Percentiles rank a stretch among this genome's conserved stretches.
These are phyloP conservation scores for Chamaenerion angustifolium DNA, from an alignment of 345 rosid species.

Conservation along the genomic window DNA sequence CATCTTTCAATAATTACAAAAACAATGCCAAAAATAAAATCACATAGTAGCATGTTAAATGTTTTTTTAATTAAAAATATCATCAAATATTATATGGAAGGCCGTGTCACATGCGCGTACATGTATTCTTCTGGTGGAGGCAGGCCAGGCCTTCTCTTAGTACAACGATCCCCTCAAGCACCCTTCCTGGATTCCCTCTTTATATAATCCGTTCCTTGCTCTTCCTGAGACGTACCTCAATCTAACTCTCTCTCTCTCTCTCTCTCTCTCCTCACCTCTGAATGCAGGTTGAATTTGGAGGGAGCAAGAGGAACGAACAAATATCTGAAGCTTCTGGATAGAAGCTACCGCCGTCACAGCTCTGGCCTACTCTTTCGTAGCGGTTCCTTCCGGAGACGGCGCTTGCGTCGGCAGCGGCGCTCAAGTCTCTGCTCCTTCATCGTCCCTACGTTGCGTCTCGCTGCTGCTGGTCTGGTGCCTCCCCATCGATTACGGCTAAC, in stretches of 20 bases:
- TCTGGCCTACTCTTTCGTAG: conserved; percentile 55
- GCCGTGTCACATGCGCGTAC: no score
- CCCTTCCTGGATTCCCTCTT: not conserved
- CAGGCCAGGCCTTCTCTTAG: no score
- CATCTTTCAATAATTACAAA: no score
- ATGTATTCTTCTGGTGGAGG: no score
- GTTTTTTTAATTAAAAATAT: no score
- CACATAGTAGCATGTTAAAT: no score
- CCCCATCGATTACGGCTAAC: conserved; percentile 77
- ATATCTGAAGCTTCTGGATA: conserved; percentile 30
- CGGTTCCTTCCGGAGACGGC: conserved; percentile 26
- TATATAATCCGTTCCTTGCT: conserved; percentile 2
- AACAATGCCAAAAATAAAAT: no score
- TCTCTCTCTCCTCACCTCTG: not conserved
- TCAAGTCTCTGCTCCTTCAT: conserved; percentile 24
- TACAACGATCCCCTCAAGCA: no score
- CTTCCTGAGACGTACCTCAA: not conserved
- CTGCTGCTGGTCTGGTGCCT: conserved; percentile 39
- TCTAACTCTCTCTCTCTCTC: not conserved
- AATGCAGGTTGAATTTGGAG: conserved; percentile 14
- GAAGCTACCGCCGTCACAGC: conserved; percentile 39
- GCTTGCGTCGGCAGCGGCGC: conserved; percentile 15
- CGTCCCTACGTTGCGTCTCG: conserved; percentile 7
- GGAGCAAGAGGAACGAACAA: not conserved
- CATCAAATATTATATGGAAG: no score